Percentiles rank a stretch among this genome's conserved stretches.
These are phyloP conservation scores for Pisolithus thermaeus DNA, from an alignment of 1,284 basidiomycete species.

Conservation along the genomic window DNA sequence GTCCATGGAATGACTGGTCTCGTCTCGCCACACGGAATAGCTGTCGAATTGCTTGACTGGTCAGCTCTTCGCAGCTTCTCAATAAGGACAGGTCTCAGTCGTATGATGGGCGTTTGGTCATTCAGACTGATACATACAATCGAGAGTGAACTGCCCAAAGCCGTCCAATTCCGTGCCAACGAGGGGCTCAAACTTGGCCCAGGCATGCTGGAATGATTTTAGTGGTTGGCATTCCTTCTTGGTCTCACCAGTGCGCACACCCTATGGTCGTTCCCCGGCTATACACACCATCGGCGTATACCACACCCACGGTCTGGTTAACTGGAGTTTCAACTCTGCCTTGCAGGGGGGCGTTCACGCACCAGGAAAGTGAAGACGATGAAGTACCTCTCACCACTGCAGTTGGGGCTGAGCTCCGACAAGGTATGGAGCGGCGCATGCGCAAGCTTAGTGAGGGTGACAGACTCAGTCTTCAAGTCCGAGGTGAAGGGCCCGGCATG, in stretches of 20 bases:
- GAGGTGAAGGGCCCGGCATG: conserved; percentile 95
- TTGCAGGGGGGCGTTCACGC: not conserved
- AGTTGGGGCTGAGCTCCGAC: conserved; percentile 54
- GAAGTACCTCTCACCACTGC: conserved; percentile 8
- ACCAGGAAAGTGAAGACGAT: conserved; percentile 17
- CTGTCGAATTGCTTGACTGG: conserved; percentile 92
- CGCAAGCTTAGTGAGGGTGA: too few species aligned
- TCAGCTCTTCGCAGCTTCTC: conserved; percentile 15
- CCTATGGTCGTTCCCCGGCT: not conserved
- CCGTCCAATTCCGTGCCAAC: conserved; percentile 81
- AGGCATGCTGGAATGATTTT: conserved; percentile 76
- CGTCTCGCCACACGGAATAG: conserved; percentile 89
- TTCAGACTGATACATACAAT: conserved; percentile 85
- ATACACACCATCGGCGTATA: too few species aligned
- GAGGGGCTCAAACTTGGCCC: conserved; percentile 76
- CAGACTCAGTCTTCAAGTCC: too few species aligned
- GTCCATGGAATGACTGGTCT: conserved; percentile 93
- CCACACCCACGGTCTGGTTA: too few species aligned
- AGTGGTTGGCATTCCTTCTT: not conserved
- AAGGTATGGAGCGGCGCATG: conserved; percentile 85
- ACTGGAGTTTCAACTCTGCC: not conserved
- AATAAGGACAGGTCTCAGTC: conserved; percentile 9
- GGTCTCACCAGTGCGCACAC: not conserved
- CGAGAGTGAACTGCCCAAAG: conserved; percentile 81
- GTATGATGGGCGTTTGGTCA: conserved; percentile 80